Base-by-base conservation (phyloP, 148 eudicot species). In the Vaccinium vitisidaea region DNA sequence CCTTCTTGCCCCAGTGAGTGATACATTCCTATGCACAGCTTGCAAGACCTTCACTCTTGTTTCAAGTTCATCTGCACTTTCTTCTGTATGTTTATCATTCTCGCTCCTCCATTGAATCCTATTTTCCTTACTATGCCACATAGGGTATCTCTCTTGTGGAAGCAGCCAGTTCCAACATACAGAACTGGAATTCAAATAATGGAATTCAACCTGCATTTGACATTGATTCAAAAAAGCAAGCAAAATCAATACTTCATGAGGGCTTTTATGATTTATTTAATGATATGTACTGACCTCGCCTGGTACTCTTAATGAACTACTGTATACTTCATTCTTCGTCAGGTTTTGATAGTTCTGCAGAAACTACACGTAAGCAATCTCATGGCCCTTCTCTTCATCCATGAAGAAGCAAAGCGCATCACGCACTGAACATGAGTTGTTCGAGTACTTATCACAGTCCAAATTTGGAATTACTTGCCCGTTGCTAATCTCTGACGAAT, bases 1-100 rank as follows among this genome's bases (percentile, higher is more conserved):
- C 96, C 98, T 96, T 90, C n/a, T 89, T 91, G 82, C 98, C 99
- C 99, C 99, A 96, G 77, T 89, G 85, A 12, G 94, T 87, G 78
- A 92, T 90, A 18, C 88, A 36, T 82, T 96, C 99, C 84, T 79
- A 93, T n/a, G 89, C 76, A 67, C 92, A 92, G 83, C 89, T 88
- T 83, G 99, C 97, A 25, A 91, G 89, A 23, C n/a, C 75, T 88
- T 86, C 36, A 89, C 83, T 84, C 85, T 88, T 63, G 85, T 89
- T 90, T 92, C 92, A 83, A 92, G 80, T 50, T 89, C 92, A 8
- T 83, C 11, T 13, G 74, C 77, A 53, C 69, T 88, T 82, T 87
- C 88, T 59, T 82, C 84, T 0, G 49, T 80, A 23, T 71, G 71
- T 3, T 27, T n/a, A 1, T 10, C 75, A 52, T 73, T 86, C 32